Evolutionary conservation across 768 basidiomycete genomes (phyloP).

Genomic region (Tubosaeta brunneosetosa): DNA sequence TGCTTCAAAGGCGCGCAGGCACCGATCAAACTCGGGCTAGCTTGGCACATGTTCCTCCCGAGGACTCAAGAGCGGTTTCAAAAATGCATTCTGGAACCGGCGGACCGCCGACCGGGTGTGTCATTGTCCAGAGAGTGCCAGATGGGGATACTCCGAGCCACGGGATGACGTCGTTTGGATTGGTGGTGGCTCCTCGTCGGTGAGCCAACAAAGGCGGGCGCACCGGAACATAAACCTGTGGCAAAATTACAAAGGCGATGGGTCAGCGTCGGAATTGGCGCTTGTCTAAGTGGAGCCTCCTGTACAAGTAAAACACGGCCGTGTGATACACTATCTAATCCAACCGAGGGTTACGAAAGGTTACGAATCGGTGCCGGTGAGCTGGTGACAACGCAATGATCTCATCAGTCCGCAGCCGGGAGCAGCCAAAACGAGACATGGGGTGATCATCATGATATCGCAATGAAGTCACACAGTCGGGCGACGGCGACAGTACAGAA

Average conservation of each 20-base stretch:
- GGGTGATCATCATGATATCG: not conserved
- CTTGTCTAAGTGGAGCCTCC: not conserved
- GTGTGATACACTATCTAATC: too few species aligned
- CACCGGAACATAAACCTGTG: not conserved
- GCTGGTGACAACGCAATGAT: too few species aligned
- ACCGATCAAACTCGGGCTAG: not conserved
- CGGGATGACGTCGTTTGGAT: not conserved
- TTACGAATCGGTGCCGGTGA: constrained; percentile 38
- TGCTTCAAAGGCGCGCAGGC: constrained; percentile 7
- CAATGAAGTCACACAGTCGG: not conserved
- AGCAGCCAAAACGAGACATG: not conserved
- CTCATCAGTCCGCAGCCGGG: not conserved
- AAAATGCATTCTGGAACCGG: too few species aligned
- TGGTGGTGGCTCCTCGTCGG: not conserved
- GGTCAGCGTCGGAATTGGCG: not conserved
- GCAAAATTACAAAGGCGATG: not conserved
- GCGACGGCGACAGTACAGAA: constrained; percentile 24
- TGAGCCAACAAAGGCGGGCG: not conserved
- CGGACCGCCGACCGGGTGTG: too few species aligned
- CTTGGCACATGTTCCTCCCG: not conserved
- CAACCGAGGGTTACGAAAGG: constrained; percentile 42
- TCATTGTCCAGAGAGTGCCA: not conserved
- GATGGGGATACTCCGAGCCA: not conserved
- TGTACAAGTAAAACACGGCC: not conserved
- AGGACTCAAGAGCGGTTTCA: too few species aligned